Evolutionary conservation across 768 basidiomycete genomes (phyloP).

Genomic region (Ramaria sp.): DNA sequence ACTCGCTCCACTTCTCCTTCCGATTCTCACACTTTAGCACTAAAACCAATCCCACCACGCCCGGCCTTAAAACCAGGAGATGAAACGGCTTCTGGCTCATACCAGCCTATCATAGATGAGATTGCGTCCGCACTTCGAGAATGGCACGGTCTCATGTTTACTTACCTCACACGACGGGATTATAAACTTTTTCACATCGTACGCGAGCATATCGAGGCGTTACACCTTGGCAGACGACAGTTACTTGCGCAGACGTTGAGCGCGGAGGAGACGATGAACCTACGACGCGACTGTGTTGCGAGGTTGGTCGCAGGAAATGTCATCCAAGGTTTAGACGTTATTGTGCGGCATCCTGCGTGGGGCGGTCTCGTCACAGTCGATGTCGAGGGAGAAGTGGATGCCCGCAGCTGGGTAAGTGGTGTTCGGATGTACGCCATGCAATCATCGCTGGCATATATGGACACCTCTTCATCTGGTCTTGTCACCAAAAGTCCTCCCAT

Average conservation of each 20-base stretch:
- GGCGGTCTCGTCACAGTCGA: conserved; percentile 88
- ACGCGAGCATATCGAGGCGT: conserved; percentile 78
- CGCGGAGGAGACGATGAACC: conserved; percentile 70
- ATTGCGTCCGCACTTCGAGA: conserved; percentile 93
- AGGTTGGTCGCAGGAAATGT: conserved; percentile 84
- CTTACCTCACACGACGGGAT: conserved; percentile 80
- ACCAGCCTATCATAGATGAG: conserved; percentile 91
- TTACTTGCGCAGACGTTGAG: conserved; percentile 80
- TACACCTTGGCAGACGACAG: conserved; percentile 87
- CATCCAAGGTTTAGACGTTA: conserved; percentile 85
- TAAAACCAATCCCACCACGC: conserved; percentile 75
- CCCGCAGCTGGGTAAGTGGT: conserved; percentile 79
- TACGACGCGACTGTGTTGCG: conserved; percentile 80
- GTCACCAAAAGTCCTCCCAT: conserved; percentile 24
- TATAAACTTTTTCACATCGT: conserved; percentile 84
- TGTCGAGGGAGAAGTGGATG: conserved; percentile 71
- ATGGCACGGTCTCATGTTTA: conserved; percentile 90
- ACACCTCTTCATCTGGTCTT: conserved; percentile 32
- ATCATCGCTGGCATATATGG: conserved; percentile 66
- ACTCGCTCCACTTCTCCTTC: conserved; percentile 54
- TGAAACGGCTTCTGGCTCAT: conserved; percentile 74
- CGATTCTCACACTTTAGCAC: conserved; percentile 37
- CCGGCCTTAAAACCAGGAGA: conserved; percentile 94
- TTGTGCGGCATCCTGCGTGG: conserved; percentile 91
- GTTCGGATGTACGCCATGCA: conserved; percentile 91